These are phyloP conservation scores for Pholiota microspora DNA, from an alignment of 768 basidiomycete genomes.

Conservation along the genomic window DNA sequence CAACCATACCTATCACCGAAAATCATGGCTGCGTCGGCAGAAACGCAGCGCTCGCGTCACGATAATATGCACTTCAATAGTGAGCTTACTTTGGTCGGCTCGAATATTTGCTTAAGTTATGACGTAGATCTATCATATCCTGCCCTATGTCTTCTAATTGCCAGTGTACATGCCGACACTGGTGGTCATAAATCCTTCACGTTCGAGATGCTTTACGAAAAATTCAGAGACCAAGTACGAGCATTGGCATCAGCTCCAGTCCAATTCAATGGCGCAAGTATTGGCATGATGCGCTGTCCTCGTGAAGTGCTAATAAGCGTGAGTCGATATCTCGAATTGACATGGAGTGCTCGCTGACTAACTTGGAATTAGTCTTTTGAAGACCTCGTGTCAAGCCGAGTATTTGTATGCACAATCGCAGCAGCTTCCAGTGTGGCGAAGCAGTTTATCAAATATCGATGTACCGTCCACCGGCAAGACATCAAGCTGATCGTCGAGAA, in stretches of 20 bases:
- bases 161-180: conserved; percentile 73
- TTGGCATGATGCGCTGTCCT: conserved; percentile 70
- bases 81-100: conserved; percentile 27
- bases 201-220: conserved; percentile 87
- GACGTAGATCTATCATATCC: conserved; percentile 72
- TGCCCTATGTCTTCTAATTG: conserved; percentile 77
- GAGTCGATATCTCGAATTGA: conserved; percentile 25
- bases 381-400: conserved; percentile 48
- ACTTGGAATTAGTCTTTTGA: conserved; percentile 67
- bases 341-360: neutral
- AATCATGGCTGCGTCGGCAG: conserved; percentile 40
- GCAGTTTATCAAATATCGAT: conserved; percentile 78
- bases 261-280: conserved; percentile 68
- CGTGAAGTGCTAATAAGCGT: conserved; percentile 67
- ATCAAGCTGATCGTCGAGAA: conserved; percentile 67
- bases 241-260: conserved; percentile 73
- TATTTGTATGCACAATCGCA: conserved; percentile 54
- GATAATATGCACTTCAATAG: conserved; percentile 53
- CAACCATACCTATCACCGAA: conserved; percentile 53
- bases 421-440: conserved; percentile 50
- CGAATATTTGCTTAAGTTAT: neutral
- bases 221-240: conserved; percentile 73
- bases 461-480: conserved; percentile 57
- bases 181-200: conserved; percentile 81
- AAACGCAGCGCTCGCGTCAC: conserved; percentile 55